phyloP scores from a whole-genome alignment of 164 flowering plant genomes.

The Chloranthus sessilifolius region DNA sequence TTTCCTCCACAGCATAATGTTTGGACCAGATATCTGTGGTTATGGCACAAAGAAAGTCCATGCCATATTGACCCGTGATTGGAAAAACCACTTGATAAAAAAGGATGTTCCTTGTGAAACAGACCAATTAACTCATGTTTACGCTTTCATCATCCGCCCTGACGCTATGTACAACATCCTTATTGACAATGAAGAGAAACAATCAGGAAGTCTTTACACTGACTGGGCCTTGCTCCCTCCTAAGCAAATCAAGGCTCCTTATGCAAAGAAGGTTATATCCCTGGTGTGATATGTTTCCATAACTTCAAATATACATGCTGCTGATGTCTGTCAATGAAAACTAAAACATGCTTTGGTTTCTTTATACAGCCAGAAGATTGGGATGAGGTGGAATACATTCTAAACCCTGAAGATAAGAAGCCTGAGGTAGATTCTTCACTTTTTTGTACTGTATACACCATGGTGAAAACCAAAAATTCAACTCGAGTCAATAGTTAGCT shows the following conservation, averaged over 20 bases:
- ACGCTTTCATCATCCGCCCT: neutral
- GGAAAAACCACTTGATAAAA: neutral
- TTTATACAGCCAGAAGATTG: conserved; percentile 46
- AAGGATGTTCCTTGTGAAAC: conserved; percentile 6
- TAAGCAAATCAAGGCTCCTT: conserved; percentile 35
- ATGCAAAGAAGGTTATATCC: conserved; percentile 39
- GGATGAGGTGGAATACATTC: conserved; percentile 44
- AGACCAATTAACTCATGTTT: conserved; percentile 2
- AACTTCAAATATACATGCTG: neutral
- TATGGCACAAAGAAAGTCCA: neutral
- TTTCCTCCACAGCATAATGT: neutral
- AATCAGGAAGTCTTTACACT: neutral
- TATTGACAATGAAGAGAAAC: neutral
- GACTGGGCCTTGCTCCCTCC: conserved; percentile 24
- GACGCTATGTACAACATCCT: neutral
- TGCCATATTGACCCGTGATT: neutral
- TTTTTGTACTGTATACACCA: too few relatives aligned
- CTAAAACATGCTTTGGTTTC: neutral
- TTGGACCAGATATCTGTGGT: conserved; percentile 5
- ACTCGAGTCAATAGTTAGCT: too few relatives aligned
- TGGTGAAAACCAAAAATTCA: too few relatives aligned
- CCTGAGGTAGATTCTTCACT: conserved; percentile 52
- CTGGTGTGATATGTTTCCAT: neutral
- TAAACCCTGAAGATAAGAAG: conserved; percentile 39
- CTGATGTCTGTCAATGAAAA: neutral